Evolutionary conservation across 148 eudicot species (phyloP), one percentile per base, ranked within the genome.

Genomic region (Spergularia marina): DNA sequence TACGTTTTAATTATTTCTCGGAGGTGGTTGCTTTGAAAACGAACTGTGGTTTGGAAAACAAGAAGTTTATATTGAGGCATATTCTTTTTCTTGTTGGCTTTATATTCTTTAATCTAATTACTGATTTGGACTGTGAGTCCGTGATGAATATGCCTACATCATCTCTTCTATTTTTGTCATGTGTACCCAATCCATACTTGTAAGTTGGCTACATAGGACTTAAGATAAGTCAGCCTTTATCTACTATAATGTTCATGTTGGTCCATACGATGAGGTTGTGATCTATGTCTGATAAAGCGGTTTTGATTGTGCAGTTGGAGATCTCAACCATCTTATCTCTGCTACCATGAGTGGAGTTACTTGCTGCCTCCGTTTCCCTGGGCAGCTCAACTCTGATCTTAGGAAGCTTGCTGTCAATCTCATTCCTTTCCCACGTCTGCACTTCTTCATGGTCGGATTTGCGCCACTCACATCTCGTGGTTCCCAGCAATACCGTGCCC

Each of bases 391-490:
- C 84, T 90, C 94, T 12, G 93, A 89, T 78, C 89, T 89, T 44
- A 74, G 93, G 6, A 89, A 89, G 61, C 91, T 89, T 2, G 93
- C 94, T 0, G 94, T 90, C 17, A 90, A 90, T 79, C 84, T 90
- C 10, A 90, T 90, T 82, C 94, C 94, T 12, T 90, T 90, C 84
- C 94, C 94, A 0, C 94, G 94, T 1, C 89, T 90, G 70, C 94
- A 90, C 79, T 89, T 89, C 83, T 89, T 89, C 89, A 89, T 89
- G 93, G 93, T 89, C 0, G 93, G 93, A 0, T 90, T 90, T 17
- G 89, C 94, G 0, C 91, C 94, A 0, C 75, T 90, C 8, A 90
- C 94, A 49, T 90, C 94, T 30, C 85, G 87, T 6, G 77, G 83
- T 17, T 86, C 94, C 10, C 90, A 85, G 20, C 87, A 90, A 3